Evolutionary conservation across 2,329 filamentous ascomycete genomes (phyloP).

Genomic region (Huntiella decipiens): DNA sequence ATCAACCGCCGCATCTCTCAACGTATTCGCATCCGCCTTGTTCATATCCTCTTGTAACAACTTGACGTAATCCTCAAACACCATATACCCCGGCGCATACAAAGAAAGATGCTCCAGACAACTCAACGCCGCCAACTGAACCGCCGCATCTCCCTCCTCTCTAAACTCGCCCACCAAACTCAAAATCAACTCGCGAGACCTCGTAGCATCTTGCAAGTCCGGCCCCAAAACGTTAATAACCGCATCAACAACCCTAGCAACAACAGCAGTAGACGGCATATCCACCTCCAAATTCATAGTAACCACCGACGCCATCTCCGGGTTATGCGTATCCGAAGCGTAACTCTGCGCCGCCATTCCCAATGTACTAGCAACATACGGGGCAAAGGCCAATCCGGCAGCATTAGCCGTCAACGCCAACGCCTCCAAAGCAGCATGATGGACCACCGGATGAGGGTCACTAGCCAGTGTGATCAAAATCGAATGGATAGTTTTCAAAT

Average conservation of each 20-base stretch:
- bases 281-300: conserved; percentile 85
- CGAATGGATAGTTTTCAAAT: conserved; percentile 91
- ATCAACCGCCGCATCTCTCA: conserved; percentile 67
- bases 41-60: conserved; percentile 60
- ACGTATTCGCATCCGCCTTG: conserved; percentile 40
- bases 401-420: conserved; percentile 75
- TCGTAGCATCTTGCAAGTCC: conserved; percentile 79
- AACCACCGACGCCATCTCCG: conserved; percentile 58
- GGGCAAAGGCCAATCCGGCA: conserved; percentile 77
- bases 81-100: conserved; percentile 75
- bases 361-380: conserved; percentile 73
- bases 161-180: conserved; percentile 71
- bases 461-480: conserved; percentile 96
- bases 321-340: conserved; percentile 75
- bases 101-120: conserved; percentile 83
- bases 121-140: conserved; percentile 58
- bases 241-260: conserved; percentile 82
- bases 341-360: conserved; percentile 92
- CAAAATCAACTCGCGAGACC: conserved; percentile 80
- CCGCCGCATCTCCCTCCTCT: conserved; percentile 47
- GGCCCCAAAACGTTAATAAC: conserved; percentile 91
- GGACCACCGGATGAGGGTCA: conserved; percentile 84
- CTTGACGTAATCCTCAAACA: conserved; percentile 68
- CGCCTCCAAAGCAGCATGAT: conserved; percentile 90
- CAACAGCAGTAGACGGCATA: conserved; percentile 59